Conservation (phyloP, 305 asterid genomes). For the Fraxinus nigra region DNA sequence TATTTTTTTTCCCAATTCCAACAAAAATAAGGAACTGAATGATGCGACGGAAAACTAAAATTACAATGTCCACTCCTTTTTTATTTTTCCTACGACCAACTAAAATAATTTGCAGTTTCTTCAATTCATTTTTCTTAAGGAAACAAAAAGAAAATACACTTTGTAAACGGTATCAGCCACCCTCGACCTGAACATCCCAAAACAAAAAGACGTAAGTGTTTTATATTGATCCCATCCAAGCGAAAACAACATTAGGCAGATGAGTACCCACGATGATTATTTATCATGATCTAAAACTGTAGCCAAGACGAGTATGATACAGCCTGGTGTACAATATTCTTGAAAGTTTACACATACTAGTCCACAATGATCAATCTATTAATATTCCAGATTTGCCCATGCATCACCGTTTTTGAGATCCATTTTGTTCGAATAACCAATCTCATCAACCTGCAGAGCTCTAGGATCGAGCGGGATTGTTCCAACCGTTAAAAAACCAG, state of each 20-base stretch:
- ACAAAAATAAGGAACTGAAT: background rate
- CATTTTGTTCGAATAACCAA: background rate
- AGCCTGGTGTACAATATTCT: conserved; percentile 12
- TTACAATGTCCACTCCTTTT: background rate
- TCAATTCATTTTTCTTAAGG: background rate
- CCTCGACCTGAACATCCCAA: conserved; percentile 24
- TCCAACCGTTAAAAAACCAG: conserved; percentile 68
- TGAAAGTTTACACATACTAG: conserved; percentile 10
- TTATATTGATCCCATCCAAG: conserved; percentile 18
- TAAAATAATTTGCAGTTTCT: background rate
- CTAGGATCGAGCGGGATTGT: conserved; percentile 71
- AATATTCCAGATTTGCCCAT: conserved; percentile 14
- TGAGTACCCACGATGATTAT: background rate
- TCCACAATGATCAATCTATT: conserved; percentile 15
- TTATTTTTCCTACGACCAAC: background rate
- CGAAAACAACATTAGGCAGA: conserved; percentile 21
- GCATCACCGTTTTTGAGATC: background rate
- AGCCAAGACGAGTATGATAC: background rate
- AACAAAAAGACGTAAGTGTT: conserved; percentile 20
- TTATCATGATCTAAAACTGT: background rate
- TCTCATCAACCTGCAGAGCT: conserved; percentile 41
- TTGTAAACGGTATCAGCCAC: conserved; percentile 15
- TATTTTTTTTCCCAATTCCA: background rate
- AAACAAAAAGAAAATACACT: background rate
- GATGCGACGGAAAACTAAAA: background rate